phyloP scores from a whole-genome alignment of 371 early-diverging fungal species.

The Chytridiales sp. region DNA sequence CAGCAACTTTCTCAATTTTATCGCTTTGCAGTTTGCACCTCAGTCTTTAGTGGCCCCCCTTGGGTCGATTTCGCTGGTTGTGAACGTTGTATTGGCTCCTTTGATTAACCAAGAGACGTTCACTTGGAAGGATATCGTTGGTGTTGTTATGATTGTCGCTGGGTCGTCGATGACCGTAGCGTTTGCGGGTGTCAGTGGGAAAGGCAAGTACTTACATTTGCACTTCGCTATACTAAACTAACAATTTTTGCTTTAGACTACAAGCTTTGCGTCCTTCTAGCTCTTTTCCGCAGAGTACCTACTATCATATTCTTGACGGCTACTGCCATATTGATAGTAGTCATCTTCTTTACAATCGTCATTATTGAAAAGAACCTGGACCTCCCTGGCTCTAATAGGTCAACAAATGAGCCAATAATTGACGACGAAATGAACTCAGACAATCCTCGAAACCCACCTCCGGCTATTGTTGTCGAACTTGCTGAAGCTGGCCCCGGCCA shows the following conservation, averaged over 20 bases:
- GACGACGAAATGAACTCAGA: too few species aligned
- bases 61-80: constrained; percentile 77
- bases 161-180: constrained; percentile 77
- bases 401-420: too few species aligned
- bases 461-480: too few species aligned
- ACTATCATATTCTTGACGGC: constrained; percentile 72
- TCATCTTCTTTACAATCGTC: constrained; percentile 54
- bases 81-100: constrained; percentile 83
- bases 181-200: constrained; percentile 56
- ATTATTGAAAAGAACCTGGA: constrained; percentile 70
- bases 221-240: background rate
- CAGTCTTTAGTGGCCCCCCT: constrained; percentile 84
- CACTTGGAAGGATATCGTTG: constrained; percentile 69
- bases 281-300: constrained; percentile 61
- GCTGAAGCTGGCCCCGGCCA: constrained; percentile 12
- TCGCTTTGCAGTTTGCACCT: constrained; percentile 80
- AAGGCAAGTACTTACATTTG: constrained; percentile 19
- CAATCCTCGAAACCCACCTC: too few species aligned
- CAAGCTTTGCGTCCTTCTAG: constrained; percentile 72
- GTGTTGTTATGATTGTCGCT: constrained; percentile 73
- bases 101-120: constrained; percentile 75
- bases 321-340: constrained; percentile 55
- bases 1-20: constrained; percentile 75
- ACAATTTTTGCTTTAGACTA: constrained; percentile 52
- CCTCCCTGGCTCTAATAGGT: constrained; percentile 28